phyloP scores from a whole-genome alignment of 768 basidiomycete species.

The Multifurca ochricompacta region DNA sequence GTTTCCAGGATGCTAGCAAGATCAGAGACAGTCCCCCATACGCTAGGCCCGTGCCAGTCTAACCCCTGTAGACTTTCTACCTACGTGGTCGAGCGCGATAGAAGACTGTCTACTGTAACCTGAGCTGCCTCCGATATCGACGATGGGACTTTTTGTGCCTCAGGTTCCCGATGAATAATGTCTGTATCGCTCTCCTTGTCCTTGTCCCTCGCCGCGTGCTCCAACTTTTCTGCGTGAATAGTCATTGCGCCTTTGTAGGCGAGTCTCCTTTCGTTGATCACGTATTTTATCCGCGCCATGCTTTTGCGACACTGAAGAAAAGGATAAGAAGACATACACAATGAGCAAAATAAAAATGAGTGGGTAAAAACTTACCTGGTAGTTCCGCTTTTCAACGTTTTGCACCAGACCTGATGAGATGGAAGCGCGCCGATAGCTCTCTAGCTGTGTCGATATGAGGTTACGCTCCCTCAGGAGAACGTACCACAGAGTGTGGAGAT shows the following conservation, averaged over 20 bases:
- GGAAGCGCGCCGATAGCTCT: slow-evolving; percentile 60
- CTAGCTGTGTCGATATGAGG: slow-evolving; percentile 78
- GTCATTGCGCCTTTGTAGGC: slow-evolving; percentile 65
- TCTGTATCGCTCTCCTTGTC: not conserved
- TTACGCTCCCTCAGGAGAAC: slow-evolving; percentile 84
- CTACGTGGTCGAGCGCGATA: not conserved
- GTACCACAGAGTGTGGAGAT: slow-evolving; percentile 95
- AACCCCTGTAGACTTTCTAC: no score
- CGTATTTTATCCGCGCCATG: slow-evolving; percentile 93
- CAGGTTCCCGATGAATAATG: not conserved
- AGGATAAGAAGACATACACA: not conserved
- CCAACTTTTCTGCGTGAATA: slow-evolving; percentile 22
- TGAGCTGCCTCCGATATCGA: slow-evolving; percentile 3
- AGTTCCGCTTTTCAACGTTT: not conserved
- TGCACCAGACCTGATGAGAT: slow-evolving; percentile 21
- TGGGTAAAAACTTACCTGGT: slow-evolving; percentile 11
- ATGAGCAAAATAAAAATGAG: not conserved
- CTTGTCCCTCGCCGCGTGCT: not conserved
- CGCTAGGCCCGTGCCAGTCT: no score
- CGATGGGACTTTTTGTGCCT: slow-evolving; percentile 3
- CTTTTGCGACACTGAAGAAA: slow-evolving; percentile 72
- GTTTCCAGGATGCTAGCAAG: no score
- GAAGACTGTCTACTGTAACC: not conserved
- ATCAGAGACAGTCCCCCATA: no score
- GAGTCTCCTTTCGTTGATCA: slow-evolving; percentile 83